Conservation (phyloP, 2,329 filamentous ascomycete species). For the Onygena corvina region DNA sequence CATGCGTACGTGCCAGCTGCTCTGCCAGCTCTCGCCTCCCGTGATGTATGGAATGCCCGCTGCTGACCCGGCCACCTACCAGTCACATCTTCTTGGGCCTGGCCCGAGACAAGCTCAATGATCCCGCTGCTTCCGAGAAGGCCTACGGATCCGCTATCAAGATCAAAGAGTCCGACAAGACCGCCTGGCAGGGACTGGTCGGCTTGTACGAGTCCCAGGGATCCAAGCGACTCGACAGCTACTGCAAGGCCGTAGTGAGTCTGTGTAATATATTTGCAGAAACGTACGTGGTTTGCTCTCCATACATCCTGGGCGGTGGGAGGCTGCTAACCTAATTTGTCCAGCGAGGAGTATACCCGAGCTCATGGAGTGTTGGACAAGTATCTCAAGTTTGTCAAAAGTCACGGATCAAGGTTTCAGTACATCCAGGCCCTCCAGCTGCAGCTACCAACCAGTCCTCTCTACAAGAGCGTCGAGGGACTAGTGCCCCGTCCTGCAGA, state of each 20-base stretch:
- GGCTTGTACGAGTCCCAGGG: conserved; percentile 73
- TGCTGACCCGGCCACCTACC: conserved; percentile 10
- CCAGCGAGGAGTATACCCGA: conserved; percentile 46
- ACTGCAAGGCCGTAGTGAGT: conserved; percentile 59
- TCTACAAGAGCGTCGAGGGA: conserved; percentile 76
- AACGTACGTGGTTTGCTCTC: conserved; percentile 35
- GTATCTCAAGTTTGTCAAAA: conserved; percentile 61
- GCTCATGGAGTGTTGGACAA: conserved; percentile 61
- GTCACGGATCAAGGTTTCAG: conserved; percentile 58
- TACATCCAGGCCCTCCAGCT: conserved; percentile 65
- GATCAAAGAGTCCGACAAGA: conserved; percentile 61
- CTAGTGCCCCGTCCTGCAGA: conserved; percentile 65
- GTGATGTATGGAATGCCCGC: no score
- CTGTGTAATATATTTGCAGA: conserved; percentile 64
- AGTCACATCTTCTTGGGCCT: conserved; percentile 81
- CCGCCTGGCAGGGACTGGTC: conserved; percentile 82
- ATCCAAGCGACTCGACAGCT: conserved; percentile 55
- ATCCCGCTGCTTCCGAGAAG: conserved; percentile 59
- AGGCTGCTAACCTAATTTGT: not conserved
- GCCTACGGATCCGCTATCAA: conserved; percentile 62
- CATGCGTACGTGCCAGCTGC: conserved; percentile 50
- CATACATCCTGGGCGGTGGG: not conserved
- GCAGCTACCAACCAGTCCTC: conserved; percentile 63
- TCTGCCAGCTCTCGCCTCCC: not conserved
- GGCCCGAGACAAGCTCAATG: conserved; percentile 63